Evolutionary conservation across 2,329 filamentous ascomycete species (phyloP), one percentile per base, ranked within the genome.

Genomic region (Cordyceps cicadae): DNA sequence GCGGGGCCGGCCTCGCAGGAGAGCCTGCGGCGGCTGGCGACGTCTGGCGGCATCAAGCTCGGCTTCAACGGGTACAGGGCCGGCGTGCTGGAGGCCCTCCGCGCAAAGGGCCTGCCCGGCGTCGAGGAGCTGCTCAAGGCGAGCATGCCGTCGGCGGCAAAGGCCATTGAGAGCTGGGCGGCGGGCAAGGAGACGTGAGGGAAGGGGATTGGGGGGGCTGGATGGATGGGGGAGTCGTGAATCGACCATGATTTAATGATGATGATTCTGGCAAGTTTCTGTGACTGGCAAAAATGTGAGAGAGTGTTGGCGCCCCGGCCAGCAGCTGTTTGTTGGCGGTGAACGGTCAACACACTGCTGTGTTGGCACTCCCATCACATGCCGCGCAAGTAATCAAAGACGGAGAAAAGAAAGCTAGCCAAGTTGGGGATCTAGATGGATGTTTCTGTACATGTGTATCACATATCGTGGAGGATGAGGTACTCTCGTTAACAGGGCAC

Each of bases 51-150:
- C 0, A 70, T 91, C 29, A 77, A 74, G 55, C 69, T 93, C 45
- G 78, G 77, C 15, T 95, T 88, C 87, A 84, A 87, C 66, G 85
- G 89, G 54, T 96, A 92, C 71, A 81, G 88, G 62, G 76, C 90
- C 6, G 81, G 84, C n/a, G 86, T 93, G 63, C 74, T 96, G 61
- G 79, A 80, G 54, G 84, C 86, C 73, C 72, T 95, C 63, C 86
- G 87, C 62, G 76, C 74, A 6, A 81, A 80, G 58, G 88, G 87
- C 0, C 79, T 88, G 51, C 74, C 72, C 12, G 91, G 91, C 0
- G 79, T 93, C 34, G 81, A 82, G 17, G 80, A 87, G 64, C 74
- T 95, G 67, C 87, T 95, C 80, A 88, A 88, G 71, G 90, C 86
- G 67, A 92, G 89, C 1, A 91, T 94, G 83, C 90, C 87, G 70